These are phyloP conservation scores for Cladophialophora chaetospira DNA, from an alignment of 2,329 filamentous ascomycete genomes.

Conservation along the genomic window DNA sequence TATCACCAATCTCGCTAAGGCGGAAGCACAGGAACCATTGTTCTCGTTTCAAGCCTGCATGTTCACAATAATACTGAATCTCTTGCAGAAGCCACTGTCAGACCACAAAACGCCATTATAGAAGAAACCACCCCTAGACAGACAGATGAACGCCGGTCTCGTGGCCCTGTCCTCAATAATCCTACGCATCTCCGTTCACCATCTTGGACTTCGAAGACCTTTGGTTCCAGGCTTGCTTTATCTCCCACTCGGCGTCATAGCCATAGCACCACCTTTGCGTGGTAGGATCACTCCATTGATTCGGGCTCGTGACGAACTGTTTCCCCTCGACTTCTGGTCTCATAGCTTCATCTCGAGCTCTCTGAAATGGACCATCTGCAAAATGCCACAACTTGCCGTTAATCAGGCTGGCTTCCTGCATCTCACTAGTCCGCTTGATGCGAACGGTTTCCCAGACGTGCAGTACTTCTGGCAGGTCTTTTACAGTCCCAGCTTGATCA, in stretches of 20 bases:
- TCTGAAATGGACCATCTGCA: conserved; percentile 45
- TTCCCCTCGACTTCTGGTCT: conserved; percentile 43
- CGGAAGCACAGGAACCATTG: no score
- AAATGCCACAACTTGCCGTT: conserved; percentile 55
- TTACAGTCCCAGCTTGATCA: conserved; percentile 7
- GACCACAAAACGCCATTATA: no score
- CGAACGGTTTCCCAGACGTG: conserved; percentile 43
- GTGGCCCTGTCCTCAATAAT: not conserved
- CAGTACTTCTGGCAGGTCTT: conserved; percentile 40
- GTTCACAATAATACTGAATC: no score
- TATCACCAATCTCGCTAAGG: no score
- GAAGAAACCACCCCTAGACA: no score
- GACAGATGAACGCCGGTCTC: not conserved
- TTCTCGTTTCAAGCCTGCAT: no score
- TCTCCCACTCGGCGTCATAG: conserved; percentile 48
- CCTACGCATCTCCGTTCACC: conserved; percentile 9
- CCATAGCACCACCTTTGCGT: conserved; percentile 54
- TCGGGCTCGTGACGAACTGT: conserved; percentile 45
- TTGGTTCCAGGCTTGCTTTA: conserved; percentile 38
- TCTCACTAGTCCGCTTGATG: conserved; percentile 40
- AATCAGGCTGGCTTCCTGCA: conserved; percentile 49
- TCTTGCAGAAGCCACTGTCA: not conserved
- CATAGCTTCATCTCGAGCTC: conserved; percentile 48
- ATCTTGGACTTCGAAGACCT: not conserved
- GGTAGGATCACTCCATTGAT: conserved; percentile 53